phyloP scores from a whole-genome alignment of 225 moss, liverwort and hornwort genomes.

The Takakia lepidozioides region DNA sequence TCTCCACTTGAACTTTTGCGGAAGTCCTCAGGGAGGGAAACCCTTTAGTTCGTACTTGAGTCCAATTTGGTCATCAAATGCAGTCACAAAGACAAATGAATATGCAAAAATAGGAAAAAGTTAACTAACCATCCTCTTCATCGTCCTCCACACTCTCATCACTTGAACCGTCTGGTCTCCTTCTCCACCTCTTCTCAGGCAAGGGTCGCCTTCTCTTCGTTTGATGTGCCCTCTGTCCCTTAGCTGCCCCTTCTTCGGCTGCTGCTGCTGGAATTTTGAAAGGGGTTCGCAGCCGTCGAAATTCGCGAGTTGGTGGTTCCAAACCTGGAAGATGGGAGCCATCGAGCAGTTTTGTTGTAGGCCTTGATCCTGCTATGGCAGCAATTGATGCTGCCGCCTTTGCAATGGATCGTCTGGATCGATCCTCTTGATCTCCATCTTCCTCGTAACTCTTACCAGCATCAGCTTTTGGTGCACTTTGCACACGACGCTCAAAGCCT shows the following conservation, averaged over 20 bases:
- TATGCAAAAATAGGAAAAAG: not conserved
- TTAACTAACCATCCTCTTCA: constrained; percentile 31
- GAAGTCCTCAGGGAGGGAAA: not conserved
- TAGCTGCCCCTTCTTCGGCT: constrained; percentile 27
- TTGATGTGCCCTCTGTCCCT: constrained; percentile 29
- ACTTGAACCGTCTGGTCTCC: constrained; percentile 27
- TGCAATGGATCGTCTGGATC: constrained; percentile 57
- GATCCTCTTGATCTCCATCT: constrained; percentile 49
- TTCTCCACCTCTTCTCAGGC: constrained; percentile 75
- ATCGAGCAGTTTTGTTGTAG: constrained; percentile 75
- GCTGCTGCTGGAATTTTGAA: constrained; percentile 41
- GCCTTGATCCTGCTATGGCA: constrained; percentile 70
- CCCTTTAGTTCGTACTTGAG: too few species aligned
- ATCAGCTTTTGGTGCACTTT: constrained; percentile 23
- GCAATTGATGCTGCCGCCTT: constrained; percentile 74
- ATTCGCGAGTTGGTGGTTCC: constrained; percentile 81
- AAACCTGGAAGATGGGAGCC: constrained; percentile 66
- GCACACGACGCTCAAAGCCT: constrained; percentile 87
- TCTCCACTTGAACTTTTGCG: too few species aligned
- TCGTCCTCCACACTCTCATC: constrained; percentile 43
- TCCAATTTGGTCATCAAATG: not conserved
- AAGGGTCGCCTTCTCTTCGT: constrained; percentile 63
- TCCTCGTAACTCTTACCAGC: constrained; percentile 13
- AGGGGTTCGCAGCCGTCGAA: constrained; percentile 71
- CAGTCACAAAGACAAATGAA: not conserved